Percentiles rank a stretch among this genome's conserved stretches.
Evolutionary conservation across 1,139 yeast genomes (phyloP).

Genomic region (Kodamaea sp.): DNA sequence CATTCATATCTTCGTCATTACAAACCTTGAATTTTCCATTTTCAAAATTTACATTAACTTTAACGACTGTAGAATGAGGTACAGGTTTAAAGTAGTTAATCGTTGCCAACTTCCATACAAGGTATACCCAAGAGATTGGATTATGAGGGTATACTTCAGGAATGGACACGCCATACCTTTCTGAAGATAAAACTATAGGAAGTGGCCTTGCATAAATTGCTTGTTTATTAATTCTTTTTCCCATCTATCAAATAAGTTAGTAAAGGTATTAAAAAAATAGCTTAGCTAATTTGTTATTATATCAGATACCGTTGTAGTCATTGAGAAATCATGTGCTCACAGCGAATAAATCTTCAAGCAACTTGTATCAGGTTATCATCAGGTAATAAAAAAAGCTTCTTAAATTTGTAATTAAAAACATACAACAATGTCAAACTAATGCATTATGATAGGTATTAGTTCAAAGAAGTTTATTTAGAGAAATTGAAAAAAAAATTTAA

Average conservation of each 20-base stretch:
- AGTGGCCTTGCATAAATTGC: conserved; percentile 39
- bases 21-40: conserved; percentile 44
- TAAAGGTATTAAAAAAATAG: conserved; percentile 3
- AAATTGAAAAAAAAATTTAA: not conserved
- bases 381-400: conserved; percentile 14
- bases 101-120: conserved; percentile 31
- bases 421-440: not conserved
- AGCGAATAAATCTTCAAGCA: conserved; percentile 57
- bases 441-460: conserved; percentile 1
- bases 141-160: conserved; percentile 53
- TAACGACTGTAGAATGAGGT: conserved; percentile 23
- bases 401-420: conserved; percentile 1
- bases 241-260: conserved; percentile 19
- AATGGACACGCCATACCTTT: conserved; percentile 31
- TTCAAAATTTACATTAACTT: conserved; percentile 24
- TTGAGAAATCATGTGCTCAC: conserved; percentile 81
- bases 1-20: conserved; percentile 46
- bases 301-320: conserved; percentile 99
- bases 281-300: conserved; percentile 3
- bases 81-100: conserved; percentile 21
- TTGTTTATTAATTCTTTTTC: conserved; percentile 22
- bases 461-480: not conserved
- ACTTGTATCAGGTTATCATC: conserved; percentile 43
- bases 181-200: conserved; percentile 44
- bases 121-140: conserved; percentile 57